These are phyloP conservation scores for Coemansia reversa DNA, from an alignment of 192 early-diverging fungal species.

Conservation along the genomic window DNA sequence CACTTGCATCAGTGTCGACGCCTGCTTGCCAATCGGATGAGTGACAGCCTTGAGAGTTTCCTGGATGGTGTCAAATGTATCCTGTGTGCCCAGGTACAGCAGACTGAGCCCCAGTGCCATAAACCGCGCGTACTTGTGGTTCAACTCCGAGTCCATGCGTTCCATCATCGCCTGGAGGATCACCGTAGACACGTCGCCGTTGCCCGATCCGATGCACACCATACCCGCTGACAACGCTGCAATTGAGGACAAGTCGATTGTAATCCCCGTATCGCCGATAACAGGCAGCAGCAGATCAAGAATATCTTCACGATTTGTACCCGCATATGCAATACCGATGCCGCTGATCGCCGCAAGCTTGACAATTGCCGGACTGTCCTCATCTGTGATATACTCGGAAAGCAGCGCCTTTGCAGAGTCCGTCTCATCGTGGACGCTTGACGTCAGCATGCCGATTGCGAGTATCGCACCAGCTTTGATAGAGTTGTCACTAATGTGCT, in stretches of 20 bases:
- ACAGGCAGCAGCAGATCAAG: slow-evolving; percentile 78
- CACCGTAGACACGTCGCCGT: slow-evolving; percentile 87
- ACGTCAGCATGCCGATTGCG: slow-evolving; percentile 89
- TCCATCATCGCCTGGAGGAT: slow-evolving; percentile 96
- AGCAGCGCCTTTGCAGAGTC: slow-evolving; percentile 92
- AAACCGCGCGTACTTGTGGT: slow-evolving; percentile 84
- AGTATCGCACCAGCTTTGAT: slow-evolving; percentile 93
- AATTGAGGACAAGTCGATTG: slow-evolving; percentile 87
- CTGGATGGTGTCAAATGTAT: slow-evolving; percentile 83
- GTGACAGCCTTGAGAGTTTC: slow-evolving; percentile 96
- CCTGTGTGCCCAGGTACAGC: slow-evolving; percentile 89
- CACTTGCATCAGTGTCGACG: slow-evolving; percentile 83
- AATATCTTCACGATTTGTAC: slow-evolving; percentile 83
- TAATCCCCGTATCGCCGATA: slow-evolving; percentile 72
- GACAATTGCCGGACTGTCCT: slow-evolving; percentile 54
- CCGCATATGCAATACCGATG: slow-evolving; percentile 93
- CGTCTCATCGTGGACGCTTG: slow-evolving; percentile 85
- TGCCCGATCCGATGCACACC: slow-evolving; percentile 86
- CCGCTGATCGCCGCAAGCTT: slow-evolving; percentile 84
- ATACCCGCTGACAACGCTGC: slow-evolving; percentile 89
- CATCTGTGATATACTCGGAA: slow-evolving; percentile 73
- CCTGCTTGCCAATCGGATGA: slow-evolving; percentile 87
- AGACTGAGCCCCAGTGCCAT: slow-evolving; percentile 93
- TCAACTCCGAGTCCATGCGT: slow-evolving; percentile 80
- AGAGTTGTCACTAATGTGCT: slow-evolving; percentile 75